Conservation (phyloP, 1,284 basidiomycete species). For the Ganoderma resinaceum region DNA sequence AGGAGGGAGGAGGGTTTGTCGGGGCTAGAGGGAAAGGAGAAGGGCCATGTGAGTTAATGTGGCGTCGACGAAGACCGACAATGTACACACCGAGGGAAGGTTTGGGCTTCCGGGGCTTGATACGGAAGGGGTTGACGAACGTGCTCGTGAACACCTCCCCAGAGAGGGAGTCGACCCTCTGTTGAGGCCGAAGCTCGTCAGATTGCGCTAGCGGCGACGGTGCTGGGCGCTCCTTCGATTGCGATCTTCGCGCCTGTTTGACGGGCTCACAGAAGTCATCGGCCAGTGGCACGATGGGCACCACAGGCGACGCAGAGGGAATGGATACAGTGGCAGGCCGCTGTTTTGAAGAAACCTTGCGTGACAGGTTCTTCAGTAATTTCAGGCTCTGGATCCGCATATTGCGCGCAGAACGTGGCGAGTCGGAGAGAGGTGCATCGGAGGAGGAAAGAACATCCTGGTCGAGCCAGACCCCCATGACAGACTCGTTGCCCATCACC, state of each 20-base stretch:
- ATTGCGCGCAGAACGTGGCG: slow-evolving; percentile 11
- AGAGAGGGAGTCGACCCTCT: slow-evolving; percentile 10
- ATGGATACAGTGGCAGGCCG: slow-evolving; percentile 7
- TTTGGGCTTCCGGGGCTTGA: slow-evolving; percentile 27
- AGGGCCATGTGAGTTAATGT: neutral
- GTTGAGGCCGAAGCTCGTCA: slow-evolving; percentile 13
- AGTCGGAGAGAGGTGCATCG: slow-evolving; percentile 11
- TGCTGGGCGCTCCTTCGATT: neutral
- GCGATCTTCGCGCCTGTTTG: neutral
- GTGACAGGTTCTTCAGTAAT: slow-evolving; percentile 22
- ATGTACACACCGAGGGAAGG: slow-evolving; percentile 21
- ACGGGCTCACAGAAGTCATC: neutral
- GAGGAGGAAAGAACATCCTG: neutral
- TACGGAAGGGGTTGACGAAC: slow-evolving; percentile 35
- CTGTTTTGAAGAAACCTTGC: slow-evolving; percentile 16
- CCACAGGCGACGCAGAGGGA: neutral
- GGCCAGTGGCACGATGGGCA: neutral
- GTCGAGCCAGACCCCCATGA: neutral
- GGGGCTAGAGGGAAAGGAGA: slow-evolving; percentile 14
- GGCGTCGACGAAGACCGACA: neutral
- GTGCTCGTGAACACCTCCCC: slow-evolving; percentile 29
- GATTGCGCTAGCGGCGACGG: slow-evolving; percentile 6
- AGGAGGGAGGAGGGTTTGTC: slow-evolving; percentile 3
- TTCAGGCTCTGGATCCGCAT: slow-evolving; percentile 19
- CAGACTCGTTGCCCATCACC: neutral